phyloP scores from a whole-genome alignment of 2,329 filamentous ascomycete species.

The Juglanconis oblonga region DNA sequence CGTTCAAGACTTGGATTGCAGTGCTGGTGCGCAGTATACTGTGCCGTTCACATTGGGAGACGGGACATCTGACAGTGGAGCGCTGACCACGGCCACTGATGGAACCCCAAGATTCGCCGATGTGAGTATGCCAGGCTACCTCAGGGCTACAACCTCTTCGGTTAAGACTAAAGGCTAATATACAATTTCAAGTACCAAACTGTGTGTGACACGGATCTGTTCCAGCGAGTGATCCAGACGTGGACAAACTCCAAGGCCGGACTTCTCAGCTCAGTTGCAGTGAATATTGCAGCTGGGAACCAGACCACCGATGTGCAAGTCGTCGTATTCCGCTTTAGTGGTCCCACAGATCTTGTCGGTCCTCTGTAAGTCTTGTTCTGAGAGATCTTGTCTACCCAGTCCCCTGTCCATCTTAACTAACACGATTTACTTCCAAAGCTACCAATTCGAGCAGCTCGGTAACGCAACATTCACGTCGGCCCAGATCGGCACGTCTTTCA shows the following conservation, averaged over 20 bases:
- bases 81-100: slow-evolving; percentile 6
- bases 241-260: slow-evolving; percentile 14
- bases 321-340: slow-evolving; percentile 6
- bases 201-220: slow-evolving; percentile 9
- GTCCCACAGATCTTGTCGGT: background rate
- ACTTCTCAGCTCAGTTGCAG: background rate
- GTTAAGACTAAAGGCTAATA: background rate
- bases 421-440: background rate
- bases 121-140: background rate
- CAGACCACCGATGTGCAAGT: background rate
- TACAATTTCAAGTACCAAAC: background rate
- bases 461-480: slow-evolving; percentile 9
- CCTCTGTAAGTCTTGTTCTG: slow-evolving; percentile 1
- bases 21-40: background rate
- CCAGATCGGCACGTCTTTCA: slow-evolving; percentile 10
- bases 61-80: slow-evolving; percentile 1
- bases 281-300: slow-evolving; percentile 7
- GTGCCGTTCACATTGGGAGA: background rate
- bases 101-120: slow-evolving; percentile 5
- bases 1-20: slow-evolving; percentile 9
- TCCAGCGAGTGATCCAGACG: slow-evolving; percentile 7
- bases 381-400: too few species aligned
- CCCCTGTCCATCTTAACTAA: background rate
- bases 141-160: background rate
- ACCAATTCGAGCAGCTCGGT: slow-evolving; percentile 9